Percentiles rank a stretch among this genome's conserved stretches.
Conservation (phyloP, 768 basidiomycete species). For the Lactarius sp. region DNA sequence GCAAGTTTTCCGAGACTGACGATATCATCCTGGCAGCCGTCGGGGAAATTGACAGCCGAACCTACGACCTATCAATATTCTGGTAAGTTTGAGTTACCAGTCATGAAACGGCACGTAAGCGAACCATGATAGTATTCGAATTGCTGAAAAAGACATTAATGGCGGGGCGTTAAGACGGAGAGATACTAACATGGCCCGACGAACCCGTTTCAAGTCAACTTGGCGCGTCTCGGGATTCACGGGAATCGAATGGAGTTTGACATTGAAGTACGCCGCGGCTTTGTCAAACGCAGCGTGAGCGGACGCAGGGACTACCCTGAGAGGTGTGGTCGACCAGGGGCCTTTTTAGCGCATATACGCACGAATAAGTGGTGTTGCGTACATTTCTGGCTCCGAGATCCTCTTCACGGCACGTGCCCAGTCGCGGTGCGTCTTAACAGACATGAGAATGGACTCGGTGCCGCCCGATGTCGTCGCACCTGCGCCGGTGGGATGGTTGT, state of each 20-base stretch:
- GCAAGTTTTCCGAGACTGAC: constrained; percentile 72
- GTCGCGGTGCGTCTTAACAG: constrained; percentile 89
- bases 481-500: constrained; percentile 78
- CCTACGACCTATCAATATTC: constrained; percentile 59
- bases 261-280: constrained; percentile 77
- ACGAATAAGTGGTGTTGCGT: constrained; percentile 27
- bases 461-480: constrained; percentile 94
- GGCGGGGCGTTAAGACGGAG: constrained; percentile 1
- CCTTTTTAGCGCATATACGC: constrained; percentile 6
- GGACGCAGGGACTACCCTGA: constrained; percentile 74
- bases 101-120: constrained; percentile 13
- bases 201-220: constrained; percentile 70
- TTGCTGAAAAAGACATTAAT: constrained; percentile 49
- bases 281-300: constrained; percentile 97
- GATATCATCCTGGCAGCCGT: constrained; percentile 86
- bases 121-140: constrained; percentile 80
- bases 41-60: constrained; percentile 81
- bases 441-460: constrained; percentile 95
- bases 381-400: constrained; percentile 93
- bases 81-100: constrained; percentile 8
- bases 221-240: constrained; percentile 72
- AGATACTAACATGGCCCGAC: constrained; percentile 75
- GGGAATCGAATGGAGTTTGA: constrained; percentile 87
- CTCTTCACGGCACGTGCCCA: constrained; percentile 86
- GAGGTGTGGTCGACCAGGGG: neutral